Conservation (phyloP, 2,329 filamentous ascomycete genomes). For the Monilinia vaccinii-corymbosi region DNA sequence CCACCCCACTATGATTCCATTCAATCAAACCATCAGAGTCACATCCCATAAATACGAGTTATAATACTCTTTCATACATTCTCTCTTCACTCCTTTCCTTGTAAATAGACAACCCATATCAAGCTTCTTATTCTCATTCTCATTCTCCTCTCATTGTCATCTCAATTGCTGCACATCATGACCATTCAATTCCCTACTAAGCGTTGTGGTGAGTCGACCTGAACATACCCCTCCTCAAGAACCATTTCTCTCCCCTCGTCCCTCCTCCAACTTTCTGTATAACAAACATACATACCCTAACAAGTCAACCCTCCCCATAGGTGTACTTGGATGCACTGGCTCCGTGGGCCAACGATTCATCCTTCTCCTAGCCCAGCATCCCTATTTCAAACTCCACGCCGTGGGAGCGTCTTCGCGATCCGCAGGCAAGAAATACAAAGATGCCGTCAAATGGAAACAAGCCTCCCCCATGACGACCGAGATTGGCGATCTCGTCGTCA, state of each 20-base stretch:
- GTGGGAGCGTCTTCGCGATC: constrained; percentile 84
- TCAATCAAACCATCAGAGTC: not conserved
- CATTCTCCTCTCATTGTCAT: not conserved
- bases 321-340: constrained; percentile 83
- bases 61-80: not conserved
- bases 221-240: constrained; percentile 11
- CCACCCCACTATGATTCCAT: not conserved
- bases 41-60: not conserved
- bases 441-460: constrained; percentile 95
- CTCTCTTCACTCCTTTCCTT: not conserved
- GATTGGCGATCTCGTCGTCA: constrained; percentile 72
- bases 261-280: not conserved
- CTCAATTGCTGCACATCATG: constrained; percentile 11
- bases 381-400: constrained; percentile 76
- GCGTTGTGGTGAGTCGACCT: constrained; percentile 37
- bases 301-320: constrained; percentile 30
- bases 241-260: not conserved
- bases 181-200: constrained; percentile 39
- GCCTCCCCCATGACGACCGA: constrained; percentile 67
- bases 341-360: constrained; percentile 95
- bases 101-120: not conserved
- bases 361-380: constrained; percentile 79
- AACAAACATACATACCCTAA: too few relatives aligned
- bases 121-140: not conserved
- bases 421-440: constrained; percentile 87